A percentile compares a stretch with the other conserved stretches of the same genome.
Conservation (phyloP, 306 rosid genomes). For the Mucuna pruriens region DNA sequence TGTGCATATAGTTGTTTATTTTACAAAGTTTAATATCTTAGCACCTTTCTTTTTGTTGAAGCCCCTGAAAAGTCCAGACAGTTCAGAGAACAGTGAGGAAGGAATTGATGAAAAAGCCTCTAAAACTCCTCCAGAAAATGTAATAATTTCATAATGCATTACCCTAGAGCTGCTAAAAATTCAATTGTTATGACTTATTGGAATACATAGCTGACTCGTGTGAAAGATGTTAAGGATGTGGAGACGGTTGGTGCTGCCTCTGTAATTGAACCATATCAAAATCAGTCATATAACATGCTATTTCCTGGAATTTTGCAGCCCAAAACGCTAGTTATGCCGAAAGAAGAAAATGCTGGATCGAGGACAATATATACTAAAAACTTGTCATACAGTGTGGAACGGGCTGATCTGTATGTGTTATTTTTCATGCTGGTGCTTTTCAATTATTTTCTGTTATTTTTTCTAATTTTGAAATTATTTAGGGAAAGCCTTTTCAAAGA, state of each 20-base stretch:
- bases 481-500: conserved; percentile 75
- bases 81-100: conserved; percentile 16
- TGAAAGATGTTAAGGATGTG: conserved; percentile 50
- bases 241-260: conserved; percentile 59
- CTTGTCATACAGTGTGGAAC: conserved; percentile 57
- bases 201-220: neutral
- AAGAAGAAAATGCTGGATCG: conserved; percentile 37
- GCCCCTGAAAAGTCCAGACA: conserved; percentile 25
- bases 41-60: conserved; percentile 18
- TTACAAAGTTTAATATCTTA: neutral
- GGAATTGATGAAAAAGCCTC: conserved; percentile 33
- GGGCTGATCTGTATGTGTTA: conserved; percentile 68
- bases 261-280: conserved; percentile 34
- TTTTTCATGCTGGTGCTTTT: neutral
- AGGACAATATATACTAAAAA: conserved; percentile 73
- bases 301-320: conserved; percentile 56
- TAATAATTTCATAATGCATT: conserved; percentile 28
- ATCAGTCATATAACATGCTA: neutral
- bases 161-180: conserved; percentile 5
- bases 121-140: conserved; percentile 47
- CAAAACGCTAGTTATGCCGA: conserved; percentile 49
- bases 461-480: conserved; percentile 27
- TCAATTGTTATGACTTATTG: neutral
- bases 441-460: conserved; percentile 4
- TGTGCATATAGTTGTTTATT: neutral